Percentiles rank a stretch among this genome's conserved stretches.
Evolutionary conservation across 306 rosid genomes (phyloP).

Genomic region (Prunus kanzakura): DNA sequence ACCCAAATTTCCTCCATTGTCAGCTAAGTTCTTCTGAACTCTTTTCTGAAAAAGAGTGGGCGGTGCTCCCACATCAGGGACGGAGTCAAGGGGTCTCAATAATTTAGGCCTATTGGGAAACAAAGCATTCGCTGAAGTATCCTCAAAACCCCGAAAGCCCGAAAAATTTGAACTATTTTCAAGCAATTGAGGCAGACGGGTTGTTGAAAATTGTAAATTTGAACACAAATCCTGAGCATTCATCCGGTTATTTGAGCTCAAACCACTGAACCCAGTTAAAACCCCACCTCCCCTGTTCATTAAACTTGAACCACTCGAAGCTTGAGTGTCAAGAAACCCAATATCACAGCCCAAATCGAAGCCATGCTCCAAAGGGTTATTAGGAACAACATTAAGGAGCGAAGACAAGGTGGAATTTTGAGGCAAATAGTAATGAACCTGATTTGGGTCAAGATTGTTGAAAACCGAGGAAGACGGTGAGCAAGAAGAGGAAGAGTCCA

Average conservation of each 20-base stretch:
- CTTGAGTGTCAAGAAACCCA: slow-evolving; percentile 36
- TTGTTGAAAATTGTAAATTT: slow-evolving; percentile 37
- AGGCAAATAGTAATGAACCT: slow-evolving; percentile 55
- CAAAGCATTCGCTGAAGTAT: slow-evolving; percentile 38
- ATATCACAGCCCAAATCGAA: slow-evolving; percentile 54
- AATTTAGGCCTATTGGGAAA: slow-evolving; percentile 42
- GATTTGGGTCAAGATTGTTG: slow-evolving; percentile 55
- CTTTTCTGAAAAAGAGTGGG: slow-evolving; percentile 86
- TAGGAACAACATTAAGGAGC: slow-evolving; percentile 33
- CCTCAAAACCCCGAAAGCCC: slow-evolving; percentile 43
- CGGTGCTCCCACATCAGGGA: slow-evolving; percentile 49
- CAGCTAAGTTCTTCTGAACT: slow-evolving; percentile 34
- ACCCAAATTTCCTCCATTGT: slow-evolving; percentile 39
- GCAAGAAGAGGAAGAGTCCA: slow-evolving; percentile 62
- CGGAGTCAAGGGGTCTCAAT: slow-evolving; percentile 29
- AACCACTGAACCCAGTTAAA: slow-evolving; percentile 39
- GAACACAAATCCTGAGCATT: slow-evolving; percentile 39
- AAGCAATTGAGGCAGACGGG: slow-evolving; percentile 14
- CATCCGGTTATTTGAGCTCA: slow-evolving; percentile 33
- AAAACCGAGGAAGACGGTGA: slow-evolving; percentile 54
- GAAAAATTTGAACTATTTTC: slow-evolving; percentile 10
- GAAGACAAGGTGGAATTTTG: slow-evolving; percentile 53
- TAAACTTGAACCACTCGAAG: slow-evolving; percentile 6
- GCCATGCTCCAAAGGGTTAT: slow-evolving; percentile 46
- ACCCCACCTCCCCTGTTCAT: slow-evolving; percentile 20